Evolutionary conservation across 2,329 filamentous ascomycete genomes (phyloP), one percentile per base, ranked within the genome.

Genomic region (Calonectria honghensis): DNA sequence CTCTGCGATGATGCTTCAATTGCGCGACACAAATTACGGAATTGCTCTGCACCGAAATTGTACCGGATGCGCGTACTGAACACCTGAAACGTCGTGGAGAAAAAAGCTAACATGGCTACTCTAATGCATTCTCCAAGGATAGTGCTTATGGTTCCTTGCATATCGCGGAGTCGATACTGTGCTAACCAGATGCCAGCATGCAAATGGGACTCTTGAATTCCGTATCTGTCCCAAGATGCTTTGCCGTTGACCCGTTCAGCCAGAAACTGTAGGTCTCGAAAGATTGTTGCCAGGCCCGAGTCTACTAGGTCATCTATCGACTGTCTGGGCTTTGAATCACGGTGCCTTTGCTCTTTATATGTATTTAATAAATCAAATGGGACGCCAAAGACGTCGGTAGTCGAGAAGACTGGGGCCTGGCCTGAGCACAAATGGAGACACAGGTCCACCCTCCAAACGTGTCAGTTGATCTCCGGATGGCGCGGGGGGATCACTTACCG

Each of bases 111-210:
- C 13, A 63, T 63, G 3, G 57, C 37, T 14, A 63, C 3, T 29
- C 57, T 24, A 18, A 29, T 14, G 13, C 14, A 41, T 20, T 63
- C 57, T 13, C 32, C 14, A 6, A 63, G 24, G 27, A 63, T 27
- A n/a, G 29, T 41, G 37, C 6, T 18, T 6, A 41, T 20, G 1
- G 5, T 65, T 4, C 41, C 61, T 35, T 50, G 39, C 6, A 65
- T 27, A 24, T 65, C 39, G 3, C 39, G 39, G 6, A 50, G 61
- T 18, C 20, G 18, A 35, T 65, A 50, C 4, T 65, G 41, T 16
- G 61, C 41, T 9, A 32, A 10, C 61, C 61, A 65, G 20, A 65
- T 65, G 16, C 39, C 61, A 24, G 41, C 39, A 50, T 65, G 61
- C 4, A 65, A 20, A 50, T 65, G 18, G 31, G 61, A 65, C 29